These are phyloP conservation scores for Silene coronaria DNA, from an alignment of 179 eudicot species.

Conservation along the genomic window DNA sequence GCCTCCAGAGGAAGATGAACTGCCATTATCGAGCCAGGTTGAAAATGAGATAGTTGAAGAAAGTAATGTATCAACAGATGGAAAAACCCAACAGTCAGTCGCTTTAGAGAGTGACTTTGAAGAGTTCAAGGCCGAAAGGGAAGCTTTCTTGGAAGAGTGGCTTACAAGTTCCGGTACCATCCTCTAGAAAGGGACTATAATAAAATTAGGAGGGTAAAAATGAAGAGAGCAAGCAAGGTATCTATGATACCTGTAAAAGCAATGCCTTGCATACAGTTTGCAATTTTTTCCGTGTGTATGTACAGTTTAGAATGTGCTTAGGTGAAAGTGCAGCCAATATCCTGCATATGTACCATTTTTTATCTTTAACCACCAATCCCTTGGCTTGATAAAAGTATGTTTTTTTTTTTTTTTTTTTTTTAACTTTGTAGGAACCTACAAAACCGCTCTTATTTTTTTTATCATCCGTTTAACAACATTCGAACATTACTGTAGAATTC, in stretches of 20 bases:
- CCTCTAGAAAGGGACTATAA: neutral
- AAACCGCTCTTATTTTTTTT: neutral
- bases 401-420: neutral
- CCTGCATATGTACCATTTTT: neutral
- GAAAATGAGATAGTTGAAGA: constrained; percentile 29
- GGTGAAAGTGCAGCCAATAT: neutral
- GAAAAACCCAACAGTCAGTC: constrained; percentile 20
- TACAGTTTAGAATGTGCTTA: neutral
- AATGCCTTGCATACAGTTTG: neutral
- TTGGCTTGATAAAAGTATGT: neutral
- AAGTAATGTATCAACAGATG: constrained; percentile 22
- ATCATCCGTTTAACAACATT: neutral
- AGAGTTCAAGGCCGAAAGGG: constrained; percentile 67
- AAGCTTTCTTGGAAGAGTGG: constrained; percentile 85
- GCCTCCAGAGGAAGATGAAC: constrained; percentile 31
- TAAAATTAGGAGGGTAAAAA: neutral
- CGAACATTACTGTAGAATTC: too few relatives aligned
- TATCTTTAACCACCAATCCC: neutral
- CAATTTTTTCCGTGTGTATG: neutral
- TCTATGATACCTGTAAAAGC: neutral
- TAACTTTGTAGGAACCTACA: neutral
- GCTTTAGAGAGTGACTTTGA: constrained; percentile 42
- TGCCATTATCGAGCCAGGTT: constrained; percentile 44
- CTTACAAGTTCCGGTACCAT: constrained; percentile 35
- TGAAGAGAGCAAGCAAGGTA: neutral